phyloP scores from a whole-genome alignment of 805 yeast species.

The Kockiozyma suomiensis region DNA sequence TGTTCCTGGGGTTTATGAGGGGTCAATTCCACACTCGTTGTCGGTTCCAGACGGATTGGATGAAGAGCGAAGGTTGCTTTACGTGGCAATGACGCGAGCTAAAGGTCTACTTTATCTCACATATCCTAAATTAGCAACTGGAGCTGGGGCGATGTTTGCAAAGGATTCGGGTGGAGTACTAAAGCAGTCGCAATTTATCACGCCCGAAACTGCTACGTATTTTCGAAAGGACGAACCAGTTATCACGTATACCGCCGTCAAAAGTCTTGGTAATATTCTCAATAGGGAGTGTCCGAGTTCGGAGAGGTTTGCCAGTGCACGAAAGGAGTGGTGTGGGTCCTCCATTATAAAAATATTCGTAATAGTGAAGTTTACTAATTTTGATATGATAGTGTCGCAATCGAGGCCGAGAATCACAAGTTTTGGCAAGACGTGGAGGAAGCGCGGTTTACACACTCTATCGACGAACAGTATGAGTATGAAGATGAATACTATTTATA shows the following conservation, averaged over 20 bases:
- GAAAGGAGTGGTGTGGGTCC: slow-evolving; percentile 31
- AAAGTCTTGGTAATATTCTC: slow-evolving; percentile 6
- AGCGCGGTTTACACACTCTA: background rate
- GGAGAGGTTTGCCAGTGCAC: slow-evolving; percentile 6
- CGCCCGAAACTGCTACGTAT: background rate
- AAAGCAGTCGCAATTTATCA: slow-evolving; percentile 11
- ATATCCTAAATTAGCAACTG: slow-evolving; percentile 2
- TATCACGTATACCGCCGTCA: background rate
- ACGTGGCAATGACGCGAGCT: slow-evolving; percentile 89
- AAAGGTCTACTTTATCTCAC: slow-evolving; percentile 44
- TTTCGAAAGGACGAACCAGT: slow-evolving; percentile 5
- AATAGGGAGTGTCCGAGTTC: slow-evolving; percentile 16
- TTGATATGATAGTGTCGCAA: background rate
- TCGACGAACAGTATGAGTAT: background rate
- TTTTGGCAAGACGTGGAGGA: slow-evolving; percentile 11
- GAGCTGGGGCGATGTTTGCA: background rate
- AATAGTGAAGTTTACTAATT: too few species aligned
- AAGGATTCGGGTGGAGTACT: background rate
- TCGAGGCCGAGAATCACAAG: background rate
- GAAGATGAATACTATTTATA: background rate
- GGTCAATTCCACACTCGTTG: slow-evolving; percentile 59
- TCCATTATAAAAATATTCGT: too few species aligned
- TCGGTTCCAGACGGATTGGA: slow-evolving; percentile 45
- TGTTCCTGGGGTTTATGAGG: slow-evolving; percentile 70
- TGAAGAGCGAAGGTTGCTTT: slow-evolving; percentile 83